Base-by-base conservation (phyloP, 306 rosid genomes). In the Ormosia emarginata region DNA sequence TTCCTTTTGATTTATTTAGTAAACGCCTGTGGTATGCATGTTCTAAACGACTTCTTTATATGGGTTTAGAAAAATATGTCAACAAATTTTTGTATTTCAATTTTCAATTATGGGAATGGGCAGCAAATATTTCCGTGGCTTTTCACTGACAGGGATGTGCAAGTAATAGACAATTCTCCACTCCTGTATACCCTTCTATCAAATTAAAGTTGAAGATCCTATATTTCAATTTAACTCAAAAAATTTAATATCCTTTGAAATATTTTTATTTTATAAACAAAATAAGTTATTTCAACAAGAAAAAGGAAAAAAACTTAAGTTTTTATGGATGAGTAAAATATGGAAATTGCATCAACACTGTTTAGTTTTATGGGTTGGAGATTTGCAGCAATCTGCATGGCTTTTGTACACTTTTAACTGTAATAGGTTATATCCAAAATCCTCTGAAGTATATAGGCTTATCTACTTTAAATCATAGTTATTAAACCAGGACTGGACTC, bases 1-100 rank as follows among this genome's bases (percentile, higher is more conserved):
- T 46, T 73, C 66, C 32, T 44, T 79, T 74, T 66, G 36, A 57
- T 74, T 29, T 77, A n/a, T 33, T 71, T n/a, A 30, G 71, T 66
- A 12, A 83, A 55, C 8, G 11, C 44, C 41, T 46, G 40, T 10
- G 6, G 74, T 63, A 13, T 80, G 64, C 69, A 74, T 84, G 71
- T 49, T 44, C 71, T 72, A 30, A 53, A 65, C 46, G 55, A 67
- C 70, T 44, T 44, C 57, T 24, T 40, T 68, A 40, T 61, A 52
- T 32, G 46, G 33, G 17, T 78, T 77, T 53, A 24, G 70, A 65
- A 17, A 64, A 78, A 71, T 50, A 15, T 57, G 24, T 24, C 61
- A 24, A 34, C 24, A 41, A 66, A 57, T 8, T 74, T 40, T 55
- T 55, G 12, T 44, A 57, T 67, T 82, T 59, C 39, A 39, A 17